phyloP scores from a whole-genome alignment of 306 rosid genomes.

The Canavalia gladiata region DNA sequence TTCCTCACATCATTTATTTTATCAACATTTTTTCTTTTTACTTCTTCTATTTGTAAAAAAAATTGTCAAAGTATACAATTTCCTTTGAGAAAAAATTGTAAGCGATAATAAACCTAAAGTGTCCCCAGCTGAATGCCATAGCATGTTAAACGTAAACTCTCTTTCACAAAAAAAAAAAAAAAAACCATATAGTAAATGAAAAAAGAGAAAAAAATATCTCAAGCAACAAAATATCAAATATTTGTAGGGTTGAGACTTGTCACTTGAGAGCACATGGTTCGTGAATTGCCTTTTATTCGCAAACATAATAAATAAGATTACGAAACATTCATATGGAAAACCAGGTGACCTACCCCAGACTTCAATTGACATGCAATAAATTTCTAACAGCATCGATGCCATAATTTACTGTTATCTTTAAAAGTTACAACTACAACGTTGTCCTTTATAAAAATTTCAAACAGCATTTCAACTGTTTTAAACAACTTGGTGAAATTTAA shows the following conservation, averaged over 20 bases:
- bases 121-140: not conserved
- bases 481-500: not conserved
- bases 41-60: no score
- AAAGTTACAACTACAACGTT: not conserved
- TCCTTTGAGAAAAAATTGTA: not conserved
- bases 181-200: not conserved
- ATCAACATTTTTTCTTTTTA: no score
- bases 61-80: no score
- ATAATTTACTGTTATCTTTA: constrained; percentile 9
- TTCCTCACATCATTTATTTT: no score
- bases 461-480: not conserved
- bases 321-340: constrained; percentile 16
- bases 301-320: constrained; percentile 21
- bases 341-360: constrained; percentile 20
- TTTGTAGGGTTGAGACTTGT: not conserved
- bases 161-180: not conserved
- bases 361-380: constrained; percentile 38
- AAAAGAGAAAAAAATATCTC: not conserved
- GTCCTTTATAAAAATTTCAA: not conserved
- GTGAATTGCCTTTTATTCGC: not conserved
- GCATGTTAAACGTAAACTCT: not conserved
- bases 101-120: not conserved
- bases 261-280: constrained; percentile 8
- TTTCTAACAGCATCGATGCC: not conserved
- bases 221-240: not conserved